phyloP scores from a whole-genome alignment of 2,329 filamentous ascomycete genomes.

The Akanthomyces dipterigenus region DNA sequence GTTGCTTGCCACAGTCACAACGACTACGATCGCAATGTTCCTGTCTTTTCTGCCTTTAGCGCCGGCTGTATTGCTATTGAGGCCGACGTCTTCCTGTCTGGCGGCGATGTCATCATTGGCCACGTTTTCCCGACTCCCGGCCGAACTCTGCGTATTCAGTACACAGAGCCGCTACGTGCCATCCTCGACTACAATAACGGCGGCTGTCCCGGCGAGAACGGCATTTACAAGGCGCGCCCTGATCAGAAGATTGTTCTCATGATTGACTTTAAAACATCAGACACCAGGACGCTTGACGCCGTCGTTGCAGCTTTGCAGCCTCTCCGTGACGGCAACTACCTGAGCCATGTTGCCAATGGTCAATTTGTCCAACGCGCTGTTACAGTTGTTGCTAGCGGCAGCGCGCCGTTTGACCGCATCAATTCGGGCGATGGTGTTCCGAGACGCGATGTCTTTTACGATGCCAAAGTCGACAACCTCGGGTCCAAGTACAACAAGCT shows the following conservation, averaged over 20 bases:
- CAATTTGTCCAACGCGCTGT: constrained; percentile 48
- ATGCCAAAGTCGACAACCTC: constrained; percentile 12
- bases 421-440: constrained; percentile 12
- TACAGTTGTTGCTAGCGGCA: constrained; percentile 64
- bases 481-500: constrained; percentile 12
- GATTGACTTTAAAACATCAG: constrained; percentile 59
- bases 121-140: constrained; percentile 34
- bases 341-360: constrained; percentile 46
- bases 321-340: constrained; percentile 51
- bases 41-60: constrained; percentile 54
- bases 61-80: constrained; percentile 59
- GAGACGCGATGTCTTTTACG: constrained; percentile 11
- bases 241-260: constrained; percentile 53
- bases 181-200: constrained; percentile 16
- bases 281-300: constrained; percentile 15
- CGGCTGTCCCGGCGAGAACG: constrained; percentile 22
- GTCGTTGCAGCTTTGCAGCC: constrained; percentile 39
- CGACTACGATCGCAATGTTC: constrained; percentile 60
- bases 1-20: constrained; percentile 61
- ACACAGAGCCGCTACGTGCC: constrained; percentile 12
- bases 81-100: constrained; percentile 61
- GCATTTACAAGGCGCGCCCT: constrained; percentile 50
- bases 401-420: constrained; percentile 20
- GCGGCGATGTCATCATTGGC: constrained; percentile 52
- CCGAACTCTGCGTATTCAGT: constrained; percentile 12